Evolutionary conservation across 2,329 filamentous ascomycete genomes (phyloP).

Genomic region (Fusarium pilosicola): DNA sequence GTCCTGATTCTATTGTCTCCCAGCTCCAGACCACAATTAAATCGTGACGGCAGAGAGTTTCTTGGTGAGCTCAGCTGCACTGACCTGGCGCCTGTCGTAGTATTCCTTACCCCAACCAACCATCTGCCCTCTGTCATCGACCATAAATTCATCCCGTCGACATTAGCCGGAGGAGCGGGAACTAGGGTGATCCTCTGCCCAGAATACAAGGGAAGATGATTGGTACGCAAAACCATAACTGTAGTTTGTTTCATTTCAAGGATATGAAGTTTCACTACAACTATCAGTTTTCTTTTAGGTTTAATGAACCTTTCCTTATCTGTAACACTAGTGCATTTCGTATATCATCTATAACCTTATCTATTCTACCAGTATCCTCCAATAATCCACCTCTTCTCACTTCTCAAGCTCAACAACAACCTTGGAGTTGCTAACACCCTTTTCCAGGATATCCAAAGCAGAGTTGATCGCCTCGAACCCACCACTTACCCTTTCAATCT

Average conservation of each 20-base stretch:
- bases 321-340: not conserved
- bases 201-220: not conserved
- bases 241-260: not conserved
- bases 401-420: not conserved
- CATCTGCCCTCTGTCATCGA: not conserved
- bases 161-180: not conserved
- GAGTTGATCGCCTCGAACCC: not conserved
- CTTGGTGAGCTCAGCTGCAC: not conserved
- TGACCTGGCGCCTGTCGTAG: not conserved
- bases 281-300: accelerated
- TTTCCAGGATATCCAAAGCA: not conserved
- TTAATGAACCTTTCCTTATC: not conserved
- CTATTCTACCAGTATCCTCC: accelerated
- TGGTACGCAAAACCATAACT: not conserved
- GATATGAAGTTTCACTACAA: not conserved
- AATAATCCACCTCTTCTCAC: not conserved
- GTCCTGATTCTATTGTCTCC: not conserved
- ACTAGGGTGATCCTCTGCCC: not conserved
- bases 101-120: not conserved
- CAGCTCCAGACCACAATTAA: not conserved
- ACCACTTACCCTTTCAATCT: not conserved
- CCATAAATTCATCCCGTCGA: not conserved
- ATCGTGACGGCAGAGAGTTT: not conserved
- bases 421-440: not conserved
- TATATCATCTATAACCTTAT: not conserved